Conservation (phyloP, 495 filamentous ascomycete genomes). For the Talaromyces thailandensis region DNA sequence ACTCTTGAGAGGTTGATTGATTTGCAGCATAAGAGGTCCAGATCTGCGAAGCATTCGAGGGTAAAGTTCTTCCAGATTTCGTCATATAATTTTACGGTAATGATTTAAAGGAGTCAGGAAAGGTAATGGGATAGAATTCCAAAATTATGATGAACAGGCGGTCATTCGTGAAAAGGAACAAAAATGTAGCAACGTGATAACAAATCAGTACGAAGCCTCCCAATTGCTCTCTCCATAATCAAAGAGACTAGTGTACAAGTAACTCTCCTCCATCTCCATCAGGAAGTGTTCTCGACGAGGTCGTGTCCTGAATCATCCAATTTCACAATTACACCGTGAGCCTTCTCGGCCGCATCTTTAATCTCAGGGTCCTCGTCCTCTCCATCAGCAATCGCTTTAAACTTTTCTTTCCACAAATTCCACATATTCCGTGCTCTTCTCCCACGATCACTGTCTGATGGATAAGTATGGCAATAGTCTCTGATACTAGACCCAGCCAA, state of each 20-base stretch:
- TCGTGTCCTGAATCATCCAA: background rate
- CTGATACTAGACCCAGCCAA: background rate
- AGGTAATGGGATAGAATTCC: background rate
- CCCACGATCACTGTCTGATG: background rate
- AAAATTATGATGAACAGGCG: background rate
- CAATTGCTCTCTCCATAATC: background rate
- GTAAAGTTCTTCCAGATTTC: background rate
- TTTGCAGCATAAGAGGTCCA: background rate
- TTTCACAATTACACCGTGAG: background rate
- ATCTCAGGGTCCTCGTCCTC: background rate
- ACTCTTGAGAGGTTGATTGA: background rate
- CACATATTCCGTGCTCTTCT: background rate
- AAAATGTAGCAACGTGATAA: background rate
- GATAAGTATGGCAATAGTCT: background rate
- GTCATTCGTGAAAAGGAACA: background rate
- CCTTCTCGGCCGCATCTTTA: background rate
- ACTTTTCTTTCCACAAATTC: background rate
- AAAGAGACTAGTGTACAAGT: background rate
- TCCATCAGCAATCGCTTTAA: background rate
- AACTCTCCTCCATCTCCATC: background rate
- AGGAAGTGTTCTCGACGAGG: background rate
- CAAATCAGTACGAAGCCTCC: background rate
- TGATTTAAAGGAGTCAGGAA: background rate
- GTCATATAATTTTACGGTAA: background rate
- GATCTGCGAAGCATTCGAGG: background rate